These are phyloP conservation scores for Wickerhamomyces bisporus DNA, from an alignment of 805 yeast species.

Conservation along the genomic window DNA sequence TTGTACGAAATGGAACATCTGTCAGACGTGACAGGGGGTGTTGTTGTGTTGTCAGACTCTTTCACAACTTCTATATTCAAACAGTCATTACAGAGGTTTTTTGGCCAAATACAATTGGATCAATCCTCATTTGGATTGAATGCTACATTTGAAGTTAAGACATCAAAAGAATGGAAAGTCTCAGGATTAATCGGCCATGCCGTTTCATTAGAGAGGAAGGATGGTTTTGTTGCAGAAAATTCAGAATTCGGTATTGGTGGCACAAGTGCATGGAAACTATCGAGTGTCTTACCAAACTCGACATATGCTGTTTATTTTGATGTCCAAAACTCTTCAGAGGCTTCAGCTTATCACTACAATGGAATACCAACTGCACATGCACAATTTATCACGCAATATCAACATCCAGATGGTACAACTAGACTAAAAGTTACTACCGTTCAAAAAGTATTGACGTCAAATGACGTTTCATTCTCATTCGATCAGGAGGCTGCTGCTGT, in stretches of 20 bases:
- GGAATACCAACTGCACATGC: conserved; percentile 29
- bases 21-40: conserved; percentile 87
- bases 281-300: conserved; percentile 50
- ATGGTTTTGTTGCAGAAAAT: conserved; percentile 14
- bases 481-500: conserved; percentile 72
- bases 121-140: conserved; percentile 50
- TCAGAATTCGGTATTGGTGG: conserved; percentile 40
- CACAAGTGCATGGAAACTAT: conserved; percentile 57
- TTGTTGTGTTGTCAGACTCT: conserved; percentile 81
- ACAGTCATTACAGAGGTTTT: conserved; percentile 80
- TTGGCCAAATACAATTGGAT: conserved; percentile 34
- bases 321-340: conserved; percentile 24
- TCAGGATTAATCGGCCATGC: conserved; percentile 64
- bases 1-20: conserved; percentile 88
- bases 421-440: conserved; percentile 60
- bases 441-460: conserved; percentile 37
- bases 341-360: conserved; percentile 6
- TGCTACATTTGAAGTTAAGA: conserved; percentile 53
- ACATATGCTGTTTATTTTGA: conserved; percentile 58
- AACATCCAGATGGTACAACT: conserved; percentile 53
- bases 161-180: conserved; percentile 44
- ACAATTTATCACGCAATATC: conserved; percentile 58
- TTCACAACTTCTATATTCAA: conserved; percentile 93
- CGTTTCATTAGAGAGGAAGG: conserved; percentile 35
- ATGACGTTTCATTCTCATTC: conserved; percentile 42